A percentile compares a stretch with the other conserved stretches of the same genome.
Evolutionary conservation across 441 rosid species (phyloP).

Genomic region (Bocquillonia castaneifolia): DNA sequence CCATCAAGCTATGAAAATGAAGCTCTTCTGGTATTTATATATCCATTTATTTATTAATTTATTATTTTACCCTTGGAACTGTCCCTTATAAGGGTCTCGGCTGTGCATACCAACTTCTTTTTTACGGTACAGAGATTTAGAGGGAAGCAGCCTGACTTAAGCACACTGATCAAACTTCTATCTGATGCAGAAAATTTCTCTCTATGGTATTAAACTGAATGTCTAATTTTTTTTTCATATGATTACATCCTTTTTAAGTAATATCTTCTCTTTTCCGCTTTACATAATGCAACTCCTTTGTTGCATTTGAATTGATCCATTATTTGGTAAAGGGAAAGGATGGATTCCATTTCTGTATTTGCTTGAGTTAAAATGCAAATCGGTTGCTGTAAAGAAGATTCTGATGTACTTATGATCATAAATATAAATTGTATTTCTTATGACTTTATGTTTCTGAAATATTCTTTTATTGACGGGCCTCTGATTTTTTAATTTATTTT

Average conservation of each 20-base stretch:
- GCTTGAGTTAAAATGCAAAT: background rate
- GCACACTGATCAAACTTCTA: constrained; percentile 35
- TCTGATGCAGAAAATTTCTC: constrained; percentile 38
- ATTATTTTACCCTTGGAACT: background rate
- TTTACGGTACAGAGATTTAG: constrained; percentile 34
- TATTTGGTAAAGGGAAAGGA: background rate
- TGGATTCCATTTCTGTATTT: background rate
- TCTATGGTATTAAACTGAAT: constrained; percentile 34
- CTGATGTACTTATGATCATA: background rate
- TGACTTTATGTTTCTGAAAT: too few relatives aligned
- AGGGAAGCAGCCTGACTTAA: constrained; percentile 37
- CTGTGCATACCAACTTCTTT: constrained; percentile 12
- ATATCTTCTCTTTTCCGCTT: constrained; percentile 5
- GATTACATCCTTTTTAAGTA: background rate
- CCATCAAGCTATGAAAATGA: constrained; percentile 28
- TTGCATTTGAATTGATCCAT: background rate
- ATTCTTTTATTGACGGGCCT: too few relatives aligned
- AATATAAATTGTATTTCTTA: background rate
- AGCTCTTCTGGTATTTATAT: constrained; percentile 45
- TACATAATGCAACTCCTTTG: background rate
- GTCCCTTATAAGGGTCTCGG: constrained; percentile 15
- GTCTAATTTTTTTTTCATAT: background rate
- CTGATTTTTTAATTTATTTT: too few relatives aligned
- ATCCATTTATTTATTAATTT: background rate
- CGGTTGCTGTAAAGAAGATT: background rate